Conservation (phyloP, 2,329 filamentous ascomycete genomes). For the Cordyceps militaris region DNA sequence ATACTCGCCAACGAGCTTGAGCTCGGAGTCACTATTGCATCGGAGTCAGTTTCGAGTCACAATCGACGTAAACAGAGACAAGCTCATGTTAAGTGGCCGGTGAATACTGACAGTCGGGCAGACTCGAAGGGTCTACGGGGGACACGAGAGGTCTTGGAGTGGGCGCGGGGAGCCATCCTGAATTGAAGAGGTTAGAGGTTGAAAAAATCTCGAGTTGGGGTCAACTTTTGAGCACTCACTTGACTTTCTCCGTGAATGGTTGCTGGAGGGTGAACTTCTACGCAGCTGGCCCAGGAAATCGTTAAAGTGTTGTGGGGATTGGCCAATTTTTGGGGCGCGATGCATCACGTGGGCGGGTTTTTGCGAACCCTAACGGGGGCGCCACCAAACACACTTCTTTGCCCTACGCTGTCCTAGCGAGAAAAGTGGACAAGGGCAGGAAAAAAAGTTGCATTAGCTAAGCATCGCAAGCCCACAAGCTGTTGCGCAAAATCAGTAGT, state of each 20-base stretch:
- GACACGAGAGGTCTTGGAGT: conserved; percentile 99
- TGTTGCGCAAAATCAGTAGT: conserved; percentile 31
- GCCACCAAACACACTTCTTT: conserved; percentile 19
- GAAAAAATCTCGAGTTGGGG: conserved; percentile 11
- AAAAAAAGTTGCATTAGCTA: conserved; percentile 32
- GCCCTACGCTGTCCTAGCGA: conserved; percentile 24
- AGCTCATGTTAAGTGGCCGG: conserved; percentile 98
- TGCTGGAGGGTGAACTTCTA: conserved; percentile 21
- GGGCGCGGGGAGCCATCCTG: conserved; percentile 51
- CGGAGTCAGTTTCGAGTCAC: conserved; percentile 63
- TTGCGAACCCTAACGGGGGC: conserved; percentile 27
- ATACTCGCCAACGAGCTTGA: conserved; percentile 99
- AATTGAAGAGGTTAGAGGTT: conserved; percentile 22
- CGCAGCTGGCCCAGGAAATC: conserved; percentile 18
- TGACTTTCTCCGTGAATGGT: conserved; percentile 32
- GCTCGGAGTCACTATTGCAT: conserved; percentile 82
- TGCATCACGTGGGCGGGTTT: conserved; percentile 23
- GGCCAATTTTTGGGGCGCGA: conserved; percentile 22
- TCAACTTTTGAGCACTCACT: conserved; percentile 26
- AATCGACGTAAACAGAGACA: conserved; percentile 95
- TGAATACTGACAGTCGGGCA: conserved; percentile 96
- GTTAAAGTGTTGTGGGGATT: conserved; percentile 27
- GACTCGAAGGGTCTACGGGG: conserved; percentile 98
- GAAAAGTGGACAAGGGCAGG: conserved; percentile 6
- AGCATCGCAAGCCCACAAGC: conserved; percentile 31